These are phyloP conservation scores for Xylaria sp. DNA, from an alignment of 495 filamentous ascomycete species.

Conservation along the genomic window DNA sequence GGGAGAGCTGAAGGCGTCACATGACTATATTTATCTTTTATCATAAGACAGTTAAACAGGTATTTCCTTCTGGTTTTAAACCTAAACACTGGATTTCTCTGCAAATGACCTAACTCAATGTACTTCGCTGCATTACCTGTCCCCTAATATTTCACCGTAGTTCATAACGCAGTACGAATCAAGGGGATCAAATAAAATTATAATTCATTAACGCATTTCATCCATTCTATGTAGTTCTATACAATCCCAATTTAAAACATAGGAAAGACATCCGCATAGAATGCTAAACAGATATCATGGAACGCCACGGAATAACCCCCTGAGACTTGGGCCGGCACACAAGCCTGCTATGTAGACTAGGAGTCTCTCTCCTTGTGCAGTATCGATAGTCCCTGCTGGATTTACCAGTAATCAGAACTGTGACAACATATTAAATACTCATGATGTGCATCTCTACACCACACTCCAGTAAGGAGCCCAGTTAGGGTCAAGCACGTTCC, in stretches of 20 bases:
- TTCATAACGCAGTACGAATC: background rate
- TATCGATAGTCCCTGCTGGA: no score
- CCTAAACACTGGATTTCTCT: background rate
- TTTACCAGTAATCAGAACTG: no score
- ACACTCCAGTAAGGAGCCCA: constrained; percentile 31
- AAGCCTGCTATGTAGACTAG: no score
- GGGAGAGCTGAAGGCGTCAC: no score
- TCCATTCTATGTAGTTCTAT: constrained; percentile 16
- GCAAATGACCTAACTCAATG: background rate
- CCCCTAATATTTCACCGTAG: background rate
- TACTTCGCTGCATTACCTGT: background rate
- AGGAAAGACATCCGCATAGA: background rate
- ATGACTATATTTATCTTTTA: no score
- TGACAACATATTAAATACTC: no score
- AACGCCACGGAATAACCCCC: no score
- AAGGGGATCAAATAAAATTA: background rate
- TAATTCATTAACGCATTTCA: background rate
- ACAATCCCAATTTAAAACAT: background rate
- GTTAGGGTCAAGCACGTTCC: constrained; percentile 42
- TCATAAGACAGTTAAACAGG: no score
- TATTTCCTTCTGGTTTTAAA: no score
- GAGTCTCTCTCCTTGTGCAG: no score
- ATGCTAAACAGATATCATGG: background rate
- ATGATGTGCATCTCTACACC: constrained; percentile 9
- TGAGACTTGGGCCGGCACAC: no score